Evolutionary conservation across 352 stramenopile species (phyloP), one percentile per base, ranked within the genome.

Genomic region (Phytophthora fragariae): DNA sequence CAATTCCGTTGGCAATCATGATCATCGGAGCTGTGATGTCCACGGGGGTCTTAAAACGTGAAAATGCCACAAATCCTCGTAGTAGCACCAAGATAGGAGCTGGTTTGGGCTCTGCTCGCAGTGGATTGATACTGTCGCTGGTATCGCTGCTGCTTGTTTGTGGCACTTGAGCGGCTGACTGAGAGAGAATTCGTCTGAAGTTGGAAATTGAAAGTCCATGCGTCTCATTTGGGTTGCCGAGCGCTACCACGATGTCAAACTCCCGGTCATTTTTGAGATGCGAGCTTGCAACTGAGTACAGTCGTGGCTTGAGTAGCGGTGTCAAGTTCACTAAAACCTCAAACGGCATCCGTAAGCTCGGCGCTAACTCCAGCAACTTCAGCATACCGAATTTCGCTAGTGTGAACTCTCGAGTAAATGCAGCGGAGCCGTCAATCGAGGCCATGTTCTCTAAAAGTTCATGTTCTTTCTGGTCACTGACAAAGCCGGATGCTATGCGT

Each of bases 211-310:
- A 72, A 21, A 81, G 39, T 0, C 72, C 72, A 4, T 79, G 75
- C 49, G 81, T 68, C 35, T 78, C 56, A 1, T 54, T 56, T 1
- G 81, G 55, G 19, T 92, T 72, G 7, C 97, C 89, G 15, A 99
- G 70, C n/a, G 92, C 82, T 12, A 98, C 89, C 0, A 92, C 98
- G 55, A 98, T 76, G 52, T 98, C 92, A 37, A 98, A 87, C 4
- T 80, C 76, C 2, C 80, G 83, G 4, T 93, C 86, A 76, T 29
- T 91, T 68, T 50, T 68, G 69, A 14, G 84, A 78, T n/a, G 56
- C 11, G 91, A 98, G 1, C 91, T 98, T 1, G 92, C 89, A 64
- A 99, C 98, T 1, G 96, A 98, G 76, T 98, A 99, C 57, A 96
- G 92, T 1, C 97, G 84, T 9, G 97, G 94, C 64, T 97, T 90